Base-by-base conservation (phyloP, 1,284 basidiomycete genomes). In the Ceratobasidium theobromae region DNA sequence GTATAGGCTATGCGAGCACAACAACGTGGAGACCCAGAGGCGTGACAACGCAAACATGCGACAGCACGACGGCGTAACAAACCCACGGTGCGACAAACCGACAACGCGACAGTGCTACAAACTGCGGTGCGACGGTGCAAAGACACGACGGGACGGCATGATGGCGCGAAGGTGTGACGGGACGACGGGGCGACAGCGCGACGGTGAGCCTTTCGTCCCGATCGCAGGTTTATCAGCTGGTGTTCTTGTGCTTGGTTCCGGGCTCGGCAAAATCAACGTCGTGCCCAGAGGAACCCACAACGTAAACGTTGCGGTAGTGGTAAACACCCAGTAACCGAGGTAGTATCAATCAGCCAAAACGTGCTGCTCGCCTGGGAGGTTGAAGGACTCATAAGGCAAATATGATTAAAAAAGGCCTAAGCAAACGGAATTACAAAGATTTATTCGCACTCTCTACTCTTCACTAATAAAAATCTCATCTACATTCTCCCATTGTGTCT, bases 401-500 rank as follows among this genome's bases (percentile, higher is more conserved):
- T 32, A 41, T n/a, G 21, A 3, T 43, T 18, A 43, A 43, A 6
- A 43, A 45, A 16, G 5, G 25, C 21, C 45, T 18, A 62, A 48
- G 49, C 40, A 54, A 32, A 9, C n/a, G 16, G 52, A 51, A 62
- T 58, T 67, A 62, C 51, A 30, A 3, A 28, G 32, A 43, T 48
- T 18, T 43, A 43, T 43, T 52, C 35, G 21, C 41, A 41, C 27
- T 53, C 16, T 52, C 58, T 51, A 62, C 41, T 69, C 53, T 18
- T 69, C 71, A 35, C 90, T 85, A 64, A 92, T 86, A 77, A 95
- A 95, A 71, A 96, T 93, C 46, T 79, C 76, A 43, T 92, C 89
- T 3, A 95, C 89, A 23, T 81, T 82, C 65, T 80, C 81, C 91
- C 91, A 95, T 40, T 72, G 65, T 2, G 70, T 72, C 40, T 74